Percentiles rank a stretch among this genome's conserved stretches.
Evolutionary conservation across 768 basidiomycete genomes (phyloP).

Genomic region (Pleurotus citrinopileatus): DNA sequence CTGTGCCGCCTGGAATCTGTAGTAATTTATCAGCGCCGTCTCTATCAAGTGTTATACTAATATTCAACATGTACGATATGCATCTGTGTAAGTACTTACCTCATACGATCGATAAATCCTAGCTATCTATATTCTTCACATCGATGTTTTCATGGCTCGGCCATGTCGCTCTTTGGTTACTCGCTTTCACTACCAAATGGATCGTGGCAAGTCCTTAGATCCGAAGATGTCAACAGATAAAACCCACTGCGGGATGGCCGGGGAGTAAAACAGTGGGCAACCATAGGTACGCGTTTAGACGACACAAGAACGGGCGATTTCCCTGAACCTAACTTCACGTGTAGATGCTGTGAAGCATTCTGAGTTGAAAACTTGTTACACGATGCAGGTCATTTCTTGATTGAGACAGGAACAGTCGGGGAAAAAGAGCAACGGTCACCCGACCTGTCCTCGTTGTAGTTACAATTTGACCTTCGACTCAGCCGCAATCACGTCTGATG

Average conservation of each 20-base stretch:
- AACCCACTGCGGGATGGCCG: slow-evolving; percentile 3
- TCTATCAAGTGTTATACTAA: slow-evolving; percentile 2
- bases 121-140: no score
- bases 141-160: not conserved
- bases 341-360: slow-evolving; percentile 26
- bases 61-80: slow-evolving; percentile 12
- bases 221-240: slow-evolving; percentile 9
- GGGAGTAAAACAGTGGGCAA: not conserved
- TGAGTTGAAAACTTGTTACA: slow-evolving; percentile 33
- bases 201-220: not conserved
- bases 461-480: slow-evolving; percentile 12
- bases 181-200: not conserved
- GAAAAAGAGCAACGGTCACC: slow-evolving; percentile 31
- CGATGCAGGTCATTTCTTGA: slow-evolving; percentile 29
- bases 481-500: slow-evolving; percentile 33
- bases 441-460: slow-evolving; percentile 25
- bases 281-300: slow-evolving; percentile 1
- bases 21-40: slow-evolving; percentile 14
- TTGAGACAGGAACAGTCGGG: slow-evolving; percentile 26
- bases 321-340: slow-evolving; percentile 26
- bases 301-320: not conserved
- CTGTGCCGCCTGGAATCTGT: slow-evolving; percentile 54
- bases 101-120: not conserved
- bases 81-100: not conserved
- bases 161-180: not conserved